These are phyloP conservation scores for Digitaria exilis DNA, from an alignment of 202 grass and related monocot genomes.

Conservation along the genomic window DNA sequence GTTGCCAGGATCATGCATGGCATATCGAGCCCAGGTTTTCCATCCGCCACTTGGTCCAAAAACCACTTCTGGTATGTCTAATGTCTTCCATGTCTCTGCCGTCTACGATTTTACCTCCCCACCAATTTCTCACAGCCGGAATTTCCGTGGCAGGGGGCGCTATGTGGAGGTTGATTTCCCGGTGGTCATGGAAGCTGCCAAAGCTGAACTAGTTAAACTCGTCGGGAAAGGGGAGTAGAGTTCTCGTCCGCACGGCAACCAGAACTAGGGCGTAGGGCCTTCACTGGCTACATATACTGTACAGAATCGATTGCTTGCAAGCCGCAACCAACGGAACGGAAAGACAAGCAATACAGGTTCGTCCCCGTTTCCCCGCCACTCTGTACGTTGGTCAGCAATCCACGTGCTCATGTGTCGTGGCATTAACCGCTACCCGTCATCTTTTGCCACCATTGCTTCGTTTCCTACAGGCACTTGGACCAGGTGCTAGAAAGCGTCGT, in stretches of 20 bases:
- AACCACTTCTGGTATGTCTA: slow-evolving; percentile 79
- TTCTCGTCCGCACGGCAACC: slow-evolving; percentile 16
- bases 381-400: not conserved
- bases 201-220: slow-evolving; percentile 77
- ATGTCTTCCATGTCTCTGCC: not conserved
- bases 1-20: slow-evolving; percentile 93
- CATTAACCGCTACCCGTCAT: not conserved
- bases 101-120: not conserved
- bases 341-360: not conserved
- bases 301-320: not conserved
- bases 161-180: slow-evolving; percentile 89
- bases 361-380: not conserved
- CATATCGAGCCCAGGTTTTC: slow-evolving; percentile 82
- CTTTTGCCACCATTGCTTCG: not conserved
- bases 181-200: slow-evolving; percentile 88
- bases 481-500: not conserved
- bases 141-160: slow-evolving; percentile 55
- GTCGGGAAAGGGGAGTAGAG: slow-evolving; percentile 61
- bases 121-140: not conserved
- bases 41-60: slow-evolving; percentile 77
- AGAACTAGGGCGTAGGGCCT: not conserved
- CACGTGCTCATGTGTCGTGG: not conserved
- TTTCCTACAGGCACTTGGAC: not conserved
- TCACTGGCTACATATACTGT: not conserved
- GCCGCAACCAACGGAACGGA: not conserved